phyloP scores from a whole-genome alignment of 2,329 filamentous ascomycete species.

The Paecilomyces niveus region DNA sequence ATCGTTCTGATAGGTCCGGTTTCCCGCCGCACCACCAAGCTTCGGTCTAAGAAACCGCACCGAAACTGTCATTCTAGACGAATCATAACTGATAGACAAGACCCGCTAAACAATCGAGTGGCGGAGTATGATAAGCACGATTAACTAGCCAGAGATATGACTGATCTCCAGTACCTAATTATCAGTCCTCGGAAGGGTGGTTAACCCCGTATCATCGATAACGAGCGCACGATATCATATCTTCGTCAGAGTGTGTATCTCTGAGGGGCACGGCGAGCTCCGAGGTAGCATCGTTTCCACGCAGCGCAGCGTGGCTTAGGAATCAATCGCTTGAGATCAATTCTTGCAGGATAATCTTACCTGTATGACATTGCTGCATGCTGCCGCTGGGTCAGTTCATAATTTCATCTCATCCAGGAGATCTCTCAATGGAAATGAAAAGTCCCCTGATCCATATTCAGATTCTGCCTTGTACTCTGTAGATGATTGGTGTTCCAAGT shows the following conservation, averaged over 20 bases:
- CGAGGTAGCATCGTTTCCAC: not conserved
- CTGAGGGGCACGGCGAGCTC: not conserved
- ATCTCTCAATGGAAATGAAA: too few relatives aligned
- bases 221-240: not conserved
- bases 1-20: not conserved
- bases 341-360: not conserved
- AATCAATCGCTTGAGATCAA: not conserved
- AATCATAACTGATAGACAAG: not conserved
- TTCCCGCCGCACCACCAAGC: not conserved
- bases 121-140: not conserved
- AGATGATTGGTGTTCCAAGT: not conserved
- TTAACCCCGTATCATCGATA: not conserved
- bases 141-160: not conserved
- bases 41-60: not conserved
- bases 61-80: not conserved
- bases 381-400: not conserved
- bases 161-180: not conserved
- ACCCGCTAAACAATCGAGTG: not conserved
- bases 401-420: not conserved
- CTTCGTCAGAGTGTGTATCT: not conserved
- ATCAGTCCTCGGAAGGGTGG: not conserved
- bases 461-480: not conserved
- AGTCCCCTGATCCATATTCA: not conserved
- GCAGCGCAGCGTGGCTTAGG: not conserved
- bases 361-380: not conserved